Evolutionary conservation across 1,284 basidiomycete genomes (phyloP).

Genomic region (Exsudoporus floridanus): DNA sequence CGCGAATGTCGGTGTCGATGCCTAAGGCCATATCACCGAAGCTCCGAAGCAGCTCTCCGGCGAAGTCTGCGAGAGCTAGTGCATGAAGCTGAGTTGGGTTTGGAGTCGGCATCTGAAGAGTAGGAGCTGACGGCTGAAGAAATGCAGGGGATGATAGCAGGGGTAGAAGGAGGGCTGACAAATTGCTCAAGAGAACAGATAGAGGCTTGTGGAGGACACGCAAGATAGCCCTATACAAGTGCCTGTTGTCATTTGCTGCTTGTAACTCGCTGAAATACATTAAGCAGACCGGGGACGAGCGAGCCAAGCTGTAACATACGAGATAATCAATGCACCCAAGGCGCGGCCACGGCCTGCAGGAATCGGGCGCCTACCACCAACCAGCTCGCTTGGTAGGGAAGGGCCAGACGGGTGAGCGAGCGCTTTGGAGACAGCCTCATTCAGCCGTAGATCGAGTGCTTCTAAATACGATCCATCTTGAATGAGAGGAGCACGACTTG

Average conservation of each 20-base stretch:
- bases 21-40: conserved; percentile 67
- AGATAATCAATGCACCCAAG: conserved; percentile 64
- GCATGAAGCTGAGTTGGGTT: conserved; percentile 73
- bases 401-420: conserved; percentile 62
- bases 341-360: conserved; percentile 65
- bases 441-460: conserved; percentile 69
- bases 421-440: conserved; percentile 77
- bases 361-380: conserved; percentile 65
- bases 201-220: conserved; percentile 73
- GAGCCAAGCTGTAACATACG: conserved; percentile 45
- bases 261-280: conserved; percentile 58
- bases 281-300: conserved; percentile 9
- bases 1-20: conserved; percentile 56
- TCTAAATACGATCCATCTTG: conserved; percentile 80
- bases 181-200: conserved; percentile 66
- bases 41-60: conserved; percentile 66
- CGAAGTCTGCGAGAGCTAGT: conserved; percentile 61
- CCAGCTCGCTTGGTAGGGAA: conserved; percentile 46
- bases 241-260: conserved; percentile 57
- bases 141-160: conserved; percentile 65
- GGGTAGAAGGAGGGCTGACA: conserved; percentile 65
- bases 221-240: conserved; percentile 66
- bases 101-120: conserved; percentile 48
- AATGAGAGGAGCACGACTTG: conserved; percentile 49
- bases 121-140: conserved; percentile 50